Evolutionary conservation across 495 filamentous ascomycete species (phyloP).

Genomic region (Rhypophila decipiens): DNA sequence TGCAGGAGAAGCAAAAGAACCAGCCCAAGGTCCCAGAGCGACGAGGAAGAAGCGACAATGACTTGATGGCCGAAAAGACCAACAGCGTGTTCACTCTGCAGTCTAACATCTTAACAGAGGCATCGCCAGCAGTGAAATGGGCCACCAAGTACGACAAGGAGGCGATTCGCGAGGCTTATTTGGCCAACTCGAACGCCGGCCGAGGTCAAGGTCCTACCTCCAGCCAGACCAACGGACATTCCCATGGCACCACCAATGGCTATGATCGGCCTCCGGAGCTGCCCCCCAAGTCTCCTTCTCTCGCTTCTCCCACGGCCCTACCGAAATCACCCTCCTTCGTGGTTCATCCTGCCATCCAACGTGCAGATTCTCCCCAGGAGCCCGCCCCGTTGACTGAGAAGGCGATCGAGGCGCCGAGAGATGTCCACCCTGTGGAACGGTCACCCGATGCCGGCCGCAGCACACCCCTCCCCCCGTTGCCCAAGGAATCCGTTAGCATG

Average conservation of each 20-base stretch:
- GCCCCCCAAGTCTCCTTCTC: slow-evolving; percentile 27
- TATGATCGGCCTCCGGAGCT: slow-evolving; percentile 25
- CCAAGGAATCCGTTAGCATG: slow-evolving; percentile 30
- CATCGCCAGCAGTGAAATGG: slow-evolving; percentile 93
- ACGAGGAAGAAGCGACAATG: slow-evolving; percentile 47
- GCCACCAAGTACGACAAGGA: slow-evolving; percentile 85
- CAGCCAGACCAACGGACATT: slow-evolving; percentile 25
- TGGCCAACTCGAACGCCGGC: slow-evolving; percentile 64
- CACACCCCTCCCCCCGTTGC: slow-evolving; percentile 33
- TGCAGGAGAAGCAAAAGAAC: slow-evolving; percentile 53
- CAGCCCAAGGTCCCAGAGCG: slow-evolving; percentile 33
- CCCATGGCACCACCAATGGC: slow-evolving; percentile 17
- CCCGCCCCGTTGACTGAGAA: slow-evolving; percentile 21
- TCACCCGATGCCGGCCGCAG: slow-evolving; percentile 21
- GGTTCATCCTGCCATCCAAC: neutral
- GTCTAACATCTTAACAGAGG: slow-evolving; percentile 77
- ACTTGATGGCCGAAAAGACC: slow-evolving; percentile 63
- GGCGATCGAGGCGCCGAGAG: slow-evolving; percentile 24
- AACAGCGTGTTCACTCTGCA: slow-evolving; percentile 89
- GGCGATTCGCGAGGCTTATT: slow-evolving; percentile 71
- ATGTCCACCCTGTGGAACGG: slow-evolving; percentile 32
- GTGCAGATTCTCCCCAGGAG: slow-evolving; percentile 13
- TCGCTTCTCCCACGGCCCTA: slow-evolving; percentile 5
- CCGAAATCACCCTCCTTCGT: slow-evolving; percentile 9
- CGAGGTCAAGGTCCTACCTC: slow-evolving; percentile 41